These are phyloP conservation scores for Talaromyces albobiverticillius DNA, from an alignment of 2,329 filamentous ascomycete species.

Conservation along the genomic window DNA sequence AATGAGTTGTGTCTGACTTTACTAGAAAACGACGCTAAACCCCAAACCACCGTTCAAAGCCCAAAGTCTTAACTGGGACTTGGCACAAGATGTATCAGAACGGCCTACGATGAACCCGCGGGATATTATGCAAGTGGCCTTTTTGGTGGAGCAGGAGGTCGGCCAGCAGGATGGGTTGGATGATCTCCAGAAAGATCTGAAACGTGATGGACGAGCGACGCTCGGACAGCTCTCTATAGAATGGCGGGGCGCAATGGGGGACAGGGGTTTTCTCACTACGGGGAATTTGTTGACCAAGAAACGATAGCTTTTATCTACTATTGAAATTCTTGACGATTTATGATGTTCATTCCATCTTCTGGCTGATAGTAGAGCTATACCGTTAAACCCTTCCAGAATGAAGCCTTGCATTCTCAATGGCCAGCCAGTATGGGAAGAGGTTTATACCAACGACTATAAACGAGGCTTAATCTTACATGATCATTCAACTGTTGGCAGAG, in stretches of 20 bases:
- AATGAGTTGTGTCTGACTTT: too few relatives aligned
- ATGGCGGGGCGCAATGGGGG: conserved; percentile 89
- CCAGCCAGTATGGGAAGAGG: too few relatives aligned
- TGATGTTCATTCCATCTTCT: too few relatives aligned
- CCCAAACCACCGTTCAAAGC: conserved; percentile 54
- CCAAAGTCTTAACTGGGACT: conserved; percentile 56
- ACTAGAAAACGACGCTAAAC: conserved; percentile 47
- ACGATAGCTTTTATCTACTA: conserved; percentile 21
- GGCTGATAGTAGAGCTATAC: too few relatives aligned
- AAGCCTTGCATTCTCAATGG: too few relatives aligned
- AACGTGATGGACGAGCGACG: conserved; percentile 52
- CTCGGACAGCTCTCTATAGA: conserved; percentile 82
- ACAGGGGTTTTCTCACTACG: conserved; percentile 80
- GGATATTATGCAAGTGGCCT: conserved; percentile 65
- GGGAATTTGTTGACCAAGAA: conserved; percentile 64
- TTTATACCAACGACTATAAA: too few relatives aligned
- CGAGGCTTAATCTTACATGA: too few relatives aligned
- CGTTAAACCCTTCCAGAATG: too few relatives aligned
- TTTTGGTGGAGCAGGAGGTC: conserved; percentile 57
- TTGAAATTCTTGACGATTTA: too few relatives aligned
- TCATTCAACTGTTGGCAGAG: too few relatives aligned
- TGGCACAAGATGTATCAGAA: conserved; percentile 31
- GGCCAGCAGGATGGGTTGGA: conserved; percentile 49
- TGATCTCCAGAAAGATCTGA: conserved; percentile 49
- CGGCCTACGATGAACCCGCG: conserved; percentile 56